These are phyloP conservation scores for Fusarium oxysporum DNA, from an alignment of 2,329 filamentous ascomycete species.

Conservation along the genomic window DNA sequence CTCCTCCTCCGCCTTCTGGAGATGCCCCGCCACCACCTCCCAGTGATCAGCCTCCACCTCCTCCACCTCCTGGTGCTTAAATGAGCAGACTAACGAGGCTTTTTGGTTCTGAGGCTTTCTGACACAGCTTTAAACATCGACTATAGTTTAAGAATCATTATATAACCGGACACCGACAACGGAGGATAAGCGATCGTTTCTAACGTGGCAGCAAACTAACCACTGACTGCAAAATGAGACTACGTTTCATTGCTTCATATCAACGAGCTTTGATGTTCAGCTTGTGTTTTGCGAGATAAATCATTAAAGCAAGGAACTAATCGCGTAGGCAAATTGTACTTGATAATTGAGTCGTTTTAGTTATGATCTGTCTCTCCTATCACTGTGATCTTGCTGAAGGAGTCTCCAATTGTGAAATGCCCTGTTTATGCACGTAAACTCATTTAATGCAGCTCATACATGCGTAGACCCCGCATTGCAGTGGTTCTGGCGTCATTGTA, in stretches of 20 bases:
- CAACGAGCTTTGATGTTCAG: slow-evolving; percentile 9
- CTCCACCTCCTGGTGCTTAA: slow-evolving; percentile 67
- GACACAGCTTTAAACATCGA: slow-evolving; percentile 12
- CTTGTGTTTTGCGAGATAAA: slow-evolving; percentile 23
- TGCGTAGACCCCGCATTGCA: slow-evolving; percentile 37
- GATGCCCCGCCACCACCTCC: slow-evolving; percentile 72
- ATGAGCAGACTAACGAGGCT: slow-evolving; percentile 26
- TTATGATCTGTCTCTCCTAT: not conserved
- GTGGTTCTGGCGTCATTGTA: slow-evolving; percentile 36
- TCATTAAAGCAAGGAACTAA: slow-evolving; percentile 40
- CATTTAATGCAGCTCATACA: slow-evolving; percentile 36
- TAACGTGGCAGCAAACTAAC: slow-evolving; percentile 37
- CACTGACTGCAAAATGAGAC: slow-evolving; percentile 15
- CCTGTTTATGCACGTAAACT: slow-evolving; percentile 28
- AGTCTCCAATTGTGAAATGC: slow-evolving; percentile 12
- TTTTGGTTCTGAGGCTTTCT: slow-evolving; percentile 5
- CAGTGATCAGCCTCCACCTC: slow-evolving; percentile 71
- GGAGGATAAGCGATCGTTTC: slow-evolving; percentile 18
- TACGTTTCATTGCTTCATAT: slow-evolving; percentile 18
- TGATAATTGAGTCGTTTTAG: slow-evolving; percentile 32
- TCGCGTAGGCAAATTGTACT: slow-evolving; percentile 43
- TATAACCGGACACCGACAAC: not conserved
- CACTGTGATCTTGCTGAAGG: not conserved
- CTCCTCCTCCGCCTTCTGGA: slow-evolving; percentile 70
- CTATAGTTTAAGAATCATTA: slow-evolving; percentile 6